A percentile compares a stretch with the other conserved stretches of the same genome.
Conservation (phyloP, 345 rosid species). For the Salix purpurea region DNA sequence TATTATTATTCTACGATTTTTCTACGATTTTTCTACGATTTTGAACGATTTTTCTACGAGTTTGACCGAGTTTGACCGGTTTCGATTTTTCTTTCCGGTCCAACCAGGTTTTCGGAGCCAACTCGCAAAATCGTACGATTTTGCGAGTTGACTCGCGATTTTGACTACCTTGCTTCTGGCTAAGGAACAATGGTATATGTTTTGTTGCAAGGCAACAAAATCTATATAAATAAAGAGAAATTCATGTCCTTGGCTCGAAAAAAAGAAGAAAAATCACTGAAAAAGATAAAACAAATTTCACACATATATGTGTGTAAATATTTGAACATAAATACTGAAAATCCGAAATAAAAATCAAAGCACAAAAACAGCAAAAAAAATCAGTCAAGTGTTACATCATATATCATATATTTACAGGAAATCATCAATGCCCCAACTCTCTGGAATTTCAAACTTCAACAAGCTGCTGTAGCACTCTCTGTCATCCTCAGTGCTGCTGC, state of each 20-base stretch:
- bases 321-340: slow-evolving; percentile 15
- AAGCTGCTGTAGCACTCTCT: slow-evolving; percentile 67
- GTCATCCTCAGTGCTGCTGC: slow-evolving; percentile 64
- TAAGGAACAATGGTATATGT: not conserved
- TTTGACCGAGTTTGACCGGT: no score
- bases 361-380: not conserved
- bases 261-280: not conserved
- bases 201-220: not conserved
- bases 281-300: slow-evolving; percentile 17
- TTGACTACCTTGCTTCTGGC: no score
- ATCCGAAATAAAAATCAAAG: not conserved
- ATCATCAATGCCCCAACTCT: slow-evolving; percentile 57
- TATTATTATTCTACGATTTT: no score
- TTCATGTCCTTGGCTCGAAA: not conserved
- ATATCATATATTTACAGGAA: slow-evolving; percentile 45
- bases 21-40: no score
- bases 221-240: not conserved
- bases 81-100: no score
- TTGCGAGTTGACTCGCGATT: no score
- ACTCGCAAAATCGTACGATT: no score
- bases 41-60: no score
- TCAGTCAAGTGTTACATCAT: not conserved
- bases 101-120: no score
- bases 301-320: not conserved
- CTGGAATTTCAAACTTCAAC: slow-evolving; percentile 71